Evolutionary conservation across 805 yeast genomes (phyloP), one percentile per base, ranked within the genome.

Genomic region (Metschnikowia picachoensis): DNA sequence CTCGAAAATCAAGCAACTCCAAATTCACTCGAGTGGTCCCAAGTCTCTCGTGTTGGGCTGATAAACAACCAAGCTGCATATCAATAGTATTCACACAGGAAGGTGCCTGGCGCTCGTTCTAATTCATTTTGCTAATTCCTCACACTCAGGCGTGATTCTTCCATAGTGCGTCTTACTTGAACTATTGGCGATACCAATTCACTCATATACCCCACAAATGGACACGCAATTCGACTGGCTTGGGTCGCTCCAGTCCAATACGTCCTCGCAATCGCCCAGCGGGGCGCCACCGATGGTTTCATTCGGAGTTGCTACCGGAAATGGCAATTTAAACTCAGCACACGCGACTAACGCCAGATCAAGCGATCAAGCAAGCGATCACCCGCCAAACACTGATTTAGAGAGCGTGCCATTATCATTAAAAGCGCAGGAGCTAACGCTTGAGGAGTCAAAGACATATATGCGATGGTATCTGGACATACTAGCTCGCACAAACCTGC

Each of bases 381-480:
- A 20, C 25, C 25, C 25, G 25, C 25, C 2, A 14, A 14, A 39
- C 14, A n/a, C 38, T 30, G 27, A 67, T 34, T 79, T 77, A 38
- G 50, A 68, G 8, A 55, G 67, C 10, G 75, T 82, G 2, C 88
- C 91, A 0, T 64, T 86, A 41, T 79, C 89, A 2, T 66, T 87
- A n/a, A 72, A 83, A 1, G 76, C 79, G 1, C 78, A 76, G 39
- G 88, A 88, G 47, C 74, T 92, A 38, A 78, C 96, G 0, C 74
- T 76, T 15, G 86, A 85, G 46, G 99, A 92, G 64, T 78, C 82
- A 11, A 80, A 84, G 57, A 86, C 97, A 1, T 92, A 92, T 64
- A 78, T 92, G 55, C 73, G 97, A 53, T 92, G 99, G 99, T 92
- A 91, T 64, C 85, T 89, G 54, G 91, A 88, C 59, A 80, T 92